A percentile compares a stretch with the other conserved stretches of the same genome.
These are phyloP conservation scores for Ambrosia trifida DNA, from an alignment of 129 eudicot genomes.

Conservation along the genomic window DNA sequence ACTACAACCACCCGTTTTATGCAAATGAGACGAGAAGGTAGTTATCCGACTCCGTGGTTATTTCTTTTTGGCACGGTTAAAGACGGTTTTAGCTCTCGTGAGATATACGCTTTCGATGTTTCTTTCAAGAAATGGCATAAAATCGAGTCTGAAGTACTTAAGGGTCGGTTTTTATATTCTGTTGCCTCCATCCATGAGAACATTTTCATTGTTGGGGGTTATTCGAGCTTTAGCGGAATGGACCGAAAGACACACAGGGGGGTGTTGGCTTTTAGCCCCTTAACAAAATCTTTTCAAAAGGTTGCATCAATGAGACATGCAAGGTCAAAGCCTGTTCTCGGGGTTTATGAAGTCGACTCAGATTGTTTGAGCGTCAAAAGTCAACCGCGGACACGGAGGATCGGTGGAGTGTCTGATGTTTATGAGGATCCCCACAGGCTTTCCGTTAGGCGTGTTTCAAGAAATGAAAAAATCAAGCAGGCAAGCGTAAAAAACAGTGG, in stretches of 20 bases:
- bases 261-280: conserved; percentile 62
- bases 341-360: conserved; percentile 53
- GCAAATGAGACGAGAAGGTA: conserved; percentile 64
- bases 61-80: conserved; percentile 75
- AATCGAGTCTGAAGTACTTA: conserved; percentile 52
- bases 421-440: conserved; percentile 89
- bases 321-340: conserved; percentile 75
- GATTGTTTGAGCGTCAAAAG: conserved; percentile 41
- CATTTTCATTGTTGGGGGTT: conserved; percentile 74
- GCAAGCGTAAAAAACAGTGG: conserved; percentile 33
- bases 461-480: conserved; percentile 44
- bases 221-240: conserved; percentile 64
- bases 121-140: conserved; percentile 67
- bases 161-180: conserved; percentile 75
- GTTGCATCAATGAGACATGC: conserved; percentile 73
- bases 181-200: conserved; percentile 59
- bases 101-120: conserved; percentile 72
- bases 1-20: conserved; percentile 60
- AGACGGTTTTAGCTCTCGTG: conserved; percentile 73
- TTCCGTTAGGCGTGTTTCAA: conserved; percentile 59
- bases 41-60: conserved; percentile 65
- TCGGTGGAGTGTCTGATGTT: conserved; percentile 64
- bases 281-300: conserved; percentile 69
- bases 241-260: conserved; percentile 82
- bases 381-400: conserved; percentile 49